Evolutionary conservation across 2,329 filamentous ascomycete genomes (phyloP), one percentile per base, ranked within the genome.

Genomic region (Exophiala sp.): DNA sequence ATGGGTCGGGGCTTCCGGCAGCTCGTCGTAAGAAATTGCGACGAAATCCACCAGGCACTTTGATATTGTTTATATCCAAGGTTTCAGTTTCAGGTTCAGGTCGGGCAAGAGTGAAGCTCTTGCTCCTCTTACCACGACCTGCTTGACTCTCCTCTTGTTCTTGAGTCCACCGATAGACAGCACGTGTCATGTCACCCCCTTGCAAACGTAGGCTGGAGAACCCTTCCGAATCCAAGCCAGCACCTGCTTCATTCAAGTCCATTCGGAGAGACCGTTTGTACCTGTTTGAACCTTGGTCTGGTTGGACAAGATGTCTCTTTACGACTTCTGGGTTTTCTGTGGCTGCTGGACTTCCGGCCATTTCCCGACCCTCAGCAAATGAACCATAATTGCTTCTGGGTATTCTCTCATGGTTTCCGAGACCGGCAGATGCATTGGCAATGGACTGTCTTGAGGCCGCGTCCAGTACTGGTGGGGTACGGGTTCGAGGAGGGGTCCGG

Each of bases 141-240:
- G 74, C 72, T 44, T 77, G 75, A 62, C 85, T 82, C 43, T 83
- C 78, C 66, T 95, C 86, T 47, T 88, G 88, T 68, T 95, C 89
- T 70, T 97, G 91, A 5, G 91, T 90, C 89, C 95, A 99, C 64
- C 89, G 87, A 76, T 99, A 99, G 64, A 99, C 95, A 50, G 92
- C 89, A 57, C 94, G 81, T 20, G 92, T 96, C 53, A 96, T 87
- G 69, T 99, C 94, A 60, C 94, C 94, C 56, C 94, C 94, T 69
- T 97, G 95, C 43, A 99, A 76, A 67, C 86, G 86, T 68, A 99
- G 72, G 72, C 94, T 97, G 29, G 91, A 96, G 69, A 99, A 99
- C 66, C 95, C 89, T 55, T 94, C 88, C 5, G 86, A 83, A 57
- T 83, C 80, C 12, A 73, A 63, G 65, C 55, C 64, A 47, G 66